phyloP scores from a whole-genome alignment of 306 rosid genomes.

The Corylus heterophylla region DNA sequence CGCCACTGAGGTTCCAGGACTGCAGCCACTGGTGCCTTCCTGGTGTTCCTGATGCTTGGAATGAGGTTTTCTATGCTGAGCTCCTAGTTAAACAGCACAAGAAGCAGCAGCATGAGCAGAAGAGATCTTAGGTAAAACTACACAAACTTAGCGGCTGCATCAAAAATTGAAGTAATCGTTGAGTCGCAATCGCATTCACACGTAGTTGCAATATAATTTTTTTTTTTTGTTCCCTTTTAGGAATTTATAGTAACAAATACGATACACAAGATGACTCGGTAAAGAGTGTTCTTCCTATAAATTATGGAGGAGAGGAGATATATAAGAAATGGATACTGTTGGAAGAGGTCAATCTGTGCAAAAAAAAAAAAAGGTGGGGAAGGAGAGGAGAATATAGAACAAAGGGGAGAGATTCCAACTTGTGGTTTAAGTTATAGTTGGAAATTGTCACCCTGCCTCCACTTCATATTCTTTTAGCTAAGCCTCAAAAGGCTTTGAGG shows the following conservation, averaged over 20 bases:
- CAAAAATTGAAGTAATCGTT: slow-evolving; percentile 12
- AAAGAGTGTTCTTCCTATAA: slow-evolving; percentile 19
- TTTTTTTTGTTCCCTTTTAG: slow-evolving; percentile 17
- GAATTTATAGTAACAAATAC: slow-evolving; percentile 24
- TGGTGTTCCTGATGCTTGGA: slow-evolving; percentile 92
- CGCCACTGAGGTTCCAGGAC: slow-evolving; percentile 71
- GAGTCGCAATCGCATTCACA: slow-evolving; percentile 18
- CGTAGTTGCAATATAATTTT: slow-evolving; percentile 24
- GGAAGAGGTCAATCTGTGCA: slow-evolving; percentile 14
- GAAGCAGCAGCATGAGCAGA: slow-evolving; percentile 40
- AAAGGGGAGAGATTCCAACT: slow-evolving; percentile 12
- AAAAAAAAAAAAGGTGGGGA: slow-evolving; percentile 27
- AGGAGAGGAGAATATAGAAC: slow-evolving; percentile 5
- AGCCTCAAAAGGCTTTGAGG: slow-evolving; percentile 37
- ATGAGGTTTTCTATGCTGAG: slow-evolving; percentile 78
- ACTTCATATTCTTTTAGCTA: slow-evolving; percentile 25
- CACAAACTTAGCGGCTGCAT: slow-evolving; percentile 12
- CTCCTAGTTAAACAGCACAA: slow-evolving; percentile 50
- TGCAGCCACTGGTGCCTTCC: slow-evolving; percentile 99
- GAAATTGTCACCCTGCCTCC: slow-evolving; percentile 21
- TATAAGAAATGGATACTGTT: slow-evolving; percentile 2
- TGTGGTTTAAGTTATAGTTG: slow-evolving; percentile 28
- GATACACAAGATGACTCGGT: slow-evolving; percentile 6
- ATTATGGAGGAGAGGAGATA: slow-evolving; percentile 20
- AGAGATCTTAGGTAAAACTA: slow-evolving; percentile 55